Evolutionary conservation across 805 yeast genomes (phyloP), one percentile per base, ranked within the genome.

Genomic region (Candida vartiovaarae): DNA sequence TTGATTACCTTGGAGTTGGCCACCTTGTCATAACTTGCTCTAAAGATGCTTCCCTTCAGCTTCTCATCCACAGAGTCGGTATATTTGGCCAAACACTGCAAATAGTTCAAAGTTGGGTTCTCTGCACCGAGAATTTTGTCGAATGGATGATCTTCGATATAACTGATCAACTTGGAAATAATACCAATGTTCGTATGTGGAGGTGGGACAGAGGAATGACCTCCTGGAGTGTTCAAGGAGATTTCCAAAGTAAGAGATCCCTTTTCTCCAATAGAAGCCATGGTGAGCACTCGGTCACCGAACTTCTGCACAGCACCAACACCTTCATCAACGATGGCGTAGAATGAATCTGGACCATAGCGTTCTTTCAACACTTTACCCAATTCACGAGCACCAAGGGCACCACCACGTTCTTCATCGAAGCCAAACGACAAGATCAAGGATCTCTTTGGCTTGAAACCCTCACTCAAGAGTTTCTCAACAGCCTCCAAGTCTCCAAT

Each of bases 111-210:
- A 39, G 74, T 66, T 10, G 93, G 95, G 60, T 81, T 83, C 26
- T 57, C 59, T 3, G 59, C 47, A 6, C 73, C 61, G 30, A 84
- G 60, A 8, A 64, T 49, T 1, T 80, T 67, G 15, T 64, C 58
- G 53, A 67, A 80, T 10, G 78, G 80, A 44, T 73, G 72, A 26
- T 64, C 61, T 57, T 85, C 91, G 37, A 84, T 70, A 34, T 59
- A 53, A 8, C 64, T 56, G 20, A 80, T 64, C 45, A 83, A 65
- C 48, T 78, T 76, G 1, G 84, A 67, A 42, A 78, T 59, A 9
- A 84, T 68, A 2, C 90, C 93, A 60, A 85, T 82, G n/a, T 81
- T 72, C 2, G 90, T 82, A 59, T 84, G 88, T 39, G 72, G 77
- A 1, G 87, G 88, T 1, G 90, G 89, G 25, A 73, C 60, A 7